Evolutionary conservation across 2,329 filamentous ascomycete species (phyloP).

Genomic region (Fusarium chuoi): DNA sequence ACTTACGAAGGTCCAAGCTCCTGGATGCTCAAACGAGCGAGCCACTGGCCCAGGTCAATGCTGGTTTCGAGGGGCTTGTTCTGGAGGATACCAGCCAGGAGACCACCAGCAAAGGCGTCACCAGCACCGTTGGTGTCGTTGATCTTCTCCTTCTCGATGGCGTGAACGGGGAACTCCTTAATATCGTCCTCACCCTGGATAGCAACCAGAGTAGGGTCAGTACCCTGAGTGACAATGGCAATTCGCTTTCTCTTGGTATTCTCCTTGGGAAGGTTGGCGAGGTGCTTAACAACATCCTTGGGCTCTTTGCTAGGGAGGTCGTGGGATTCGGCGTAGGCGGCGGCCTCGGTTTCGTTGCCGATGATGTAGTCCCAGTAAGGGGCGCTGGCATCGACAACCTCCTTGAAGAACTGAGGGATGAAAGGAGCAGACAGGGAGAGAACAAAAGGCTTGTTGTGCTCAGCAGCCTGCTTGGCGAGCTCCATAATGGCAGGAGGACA

Average conservation of each 20-base stretch:
- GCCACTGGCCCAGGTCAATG: conserved; percentile 96
- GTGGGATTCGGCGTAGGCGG: conserved; percentile 86
- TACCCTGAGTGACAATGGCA: conserved; percentile 95
- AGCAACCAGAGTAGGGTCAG: conserved; percentile 87
- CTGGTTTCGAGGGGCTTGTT: conserved; percentile 81
- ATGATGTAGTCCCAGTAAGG: conserved; percentile 97
- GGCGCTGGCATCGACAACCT: conserved; percentile 84
- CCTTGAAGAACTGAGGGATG: conserved; percentile 98
- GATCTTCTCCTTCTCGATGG: conserved; percentile 81
- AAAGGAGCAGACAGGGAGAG: conserved; percentile 95
- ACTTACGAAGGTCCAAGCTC: conserved; percentile 96
- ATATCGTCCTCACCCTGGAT: conserved; percentile 75
- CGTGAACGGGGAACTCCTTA: conserved; percentile 82
- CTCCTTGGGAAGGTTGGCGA: conserved; percentile 91
- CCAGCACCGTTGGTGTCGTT: conserved; percentile 97
- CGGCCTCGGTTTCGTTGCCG: conserved; percentile 96
- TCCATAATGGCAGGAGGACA: conserved; percentile 91
- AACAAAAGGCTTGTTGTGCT: conserved; percentile 89
- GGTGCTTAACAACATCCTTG: conserved; percentile 83
- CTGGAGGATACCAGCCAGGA: conserved; percentile 88
- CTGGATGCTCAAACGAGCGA: conserved; percentile 92
- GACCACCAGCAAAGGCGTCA: conserved; percentile 95
- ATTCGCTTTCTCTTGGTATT: conserved; percentile 85
- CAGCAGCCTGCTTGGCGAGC: conserved; percentile 88
- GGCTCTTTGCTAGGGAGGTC: conserved; percentile 79